Base-by-base conservation (phyloP, 2,329 filamentous ascomycete genomes). In the Talaromyces sp. region DNA sequence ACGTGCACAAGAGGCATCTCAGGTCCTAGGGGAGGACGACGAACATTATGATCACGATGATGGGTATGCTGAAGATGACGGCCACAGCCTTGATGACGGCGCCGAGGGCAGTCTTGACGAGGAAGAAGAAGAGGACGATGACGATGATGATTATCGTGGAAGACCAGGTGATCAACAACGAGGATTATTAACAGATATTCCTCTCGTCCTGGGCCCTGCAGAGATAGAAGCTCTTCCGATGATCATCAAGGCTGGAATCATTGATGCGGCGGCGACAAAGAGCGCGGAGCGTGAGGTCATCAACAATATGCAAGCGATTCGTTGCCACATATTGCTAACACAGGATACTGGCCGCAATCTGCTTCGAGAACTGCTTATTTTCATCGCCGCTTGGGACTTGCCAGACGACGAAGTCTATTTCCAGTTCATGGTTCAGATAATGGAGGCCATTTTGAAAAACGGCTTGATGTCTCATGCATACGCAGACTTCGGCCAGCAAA, bases 201-300 rank as follows among this genome's bases (percentile, higher is more conserved):
- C 94, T 35, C 90, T 98, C 69, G 96, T 97, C 43, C 83, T 98
- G 35, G 93, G 96, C 50, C 94, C 94, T 0, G 93, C 93, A 64
- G 94, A 98, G 77, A 97, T 97, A 62, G 94, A 98, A 77, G 93
- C 95, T 6, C 81, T 98, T 62, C 94, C 96, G 63, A 97, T 97
- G 93, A 96, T 97, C 66, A 90, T 98, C 72, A 97, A 97, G 81
- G 93, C 92, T 14, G 96, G 93, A 67, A 96, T 98, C 62, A 87
- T 97, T 24, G 91, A 96, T 66, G 91, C 90, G 66, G 89, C 90
- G 68, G 87, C 88, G 0, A 79, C 87, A 8, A 90, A 88, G 52
- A 89, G 89, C 19, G 90, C 81, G 10, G 82, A 86, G 60, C 81
- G 82, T 47, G 83, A 82, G 67, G 84, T 83, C 10, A 79, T 84